Percentiles rank a stretch among this genome's conserved stretches.
Evolutionary conservation across 176 grass and related monocot species (phyloP).

Genomic region (Musa troglodytarum): DNA sequence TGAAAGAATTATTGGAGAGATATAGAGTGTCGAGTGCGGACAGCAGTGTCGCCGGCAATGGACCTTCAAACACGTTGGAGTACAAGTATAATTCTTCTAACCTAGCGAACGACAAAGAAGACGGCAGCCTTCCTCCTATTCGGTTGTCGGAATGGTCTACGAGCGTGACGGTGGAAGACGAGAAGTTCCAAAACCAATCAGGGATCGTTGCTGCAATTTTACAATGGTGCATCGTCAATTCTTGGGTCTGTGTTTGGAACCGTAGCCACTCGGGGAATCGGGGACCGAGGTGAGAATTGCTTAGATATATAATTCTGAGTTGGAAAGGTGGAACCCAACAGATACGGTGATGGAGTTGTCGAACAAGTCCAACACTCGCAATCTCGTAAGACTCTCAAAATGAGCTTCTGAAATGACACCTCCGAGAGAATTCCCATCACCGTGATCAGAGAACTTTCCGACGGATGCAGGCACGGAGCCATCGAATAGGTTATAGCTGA

Average conservation of each 20-base stretch:
- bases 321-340: background rate
- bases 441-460: background rate
- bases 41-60: too few species aligned
- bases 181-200: slow-evolving; percentile 33
- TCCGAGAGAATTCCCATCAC: background rate
- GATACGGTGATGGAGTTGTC: slow-evolving; percentile 1
- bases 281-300: slow-evolving; percentile 15
- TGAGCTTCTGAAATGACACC: slow-evolving; percentile 18
- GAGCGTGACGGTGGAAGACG: slow-evolving; percentile 3
- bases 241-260: too few species aligned
- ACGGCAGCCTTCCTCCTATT: background rate
- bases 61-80: background rate
- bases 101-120: background rate
- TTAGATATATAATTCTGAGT: background rate
- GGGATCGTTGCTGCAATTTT: background rate
- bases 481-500: background rate
- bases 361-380: background rate
- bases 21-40: too few species aligned
- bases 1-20: too few species aligned
- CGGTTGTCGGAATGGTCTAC: background rate
- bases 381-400: slow-evolving; percentile 1
- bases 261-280: slow-evolving; percentile 27
- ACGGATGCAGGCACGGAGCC: slow-evolving; percentile 19
- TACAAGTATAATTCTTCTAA: background rate
- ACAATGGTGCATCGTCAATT: too few species aligned